A percentile compares a stretch with the other conserved stretches of the same genome.
Conservation (phyloP, 2,329 filamentous ascomycete species). For the Talaromyces sp. region DNA sequence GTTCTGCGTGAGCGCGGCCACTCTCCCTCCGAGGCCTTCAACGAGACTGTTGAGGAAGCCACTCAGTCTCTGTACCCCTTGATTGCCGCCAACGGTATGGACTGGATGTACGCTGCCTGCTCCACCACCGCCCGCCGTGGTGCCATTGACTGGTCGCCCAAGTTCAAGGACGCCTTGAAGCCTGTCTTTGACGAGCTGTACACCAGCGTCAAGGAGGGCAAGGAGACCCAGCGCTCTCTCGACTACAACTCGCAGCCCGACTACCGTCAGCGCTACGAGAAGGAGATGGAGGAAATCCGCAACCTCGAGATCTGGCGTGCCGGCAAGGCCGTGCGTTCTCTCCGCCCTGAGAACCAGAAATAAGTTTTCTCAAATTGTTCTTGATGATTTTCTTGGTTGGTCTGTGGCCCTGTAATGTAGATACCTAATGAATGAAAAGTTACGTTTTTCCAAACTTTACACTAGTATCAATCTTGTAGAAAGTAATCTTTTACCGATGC, state of each 20-base stretch:
- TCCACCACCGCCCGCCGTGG: constrained; percentile 97
- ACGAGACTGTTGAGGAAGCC: constrained; percentile 99
- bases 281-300: constrained; percentile 98
- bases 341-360: constrained; percentile 84
- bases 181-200: constrained; percentile 98
- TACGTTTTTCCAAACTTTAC: neutral
- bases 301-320: constrained; percentile 98
- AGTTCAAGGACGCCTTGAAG: constrained; percentile 98
- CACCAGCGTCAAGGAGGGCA: constrained; percentile 83
- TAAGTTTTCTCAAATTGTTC: constrained; percentile 37
- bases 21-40: constrained; percentile 97
- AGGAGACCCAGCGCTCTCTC: constrained; percentile 92
- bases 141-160: constrained; percentile 96
- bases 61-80: constrained; percentile 97
- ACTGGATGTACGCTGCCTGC: constrained; percentile 99
- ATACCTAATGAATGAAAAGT: constrained; percentile 13
- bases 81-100: constrained; percentile 97
- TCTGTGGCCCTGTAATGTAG: constrained; percentile 12
- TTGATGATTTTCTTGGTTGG: neutral
- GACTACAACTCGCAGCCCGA: constrained; percentile 95
- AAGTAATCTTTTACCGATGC: too few relatives aligned
- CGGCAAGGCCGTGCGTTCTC: constrained; percentile 89
- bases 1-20: constrained; percentile 98
- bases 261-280: constrained; percentile 96
- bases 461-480: too few relatives aligned